Evolutionary conservation across 2,329 filamentous ascomycete genomes (phyloP).

Genomic region (Scytalidium lignicola): DNA sequence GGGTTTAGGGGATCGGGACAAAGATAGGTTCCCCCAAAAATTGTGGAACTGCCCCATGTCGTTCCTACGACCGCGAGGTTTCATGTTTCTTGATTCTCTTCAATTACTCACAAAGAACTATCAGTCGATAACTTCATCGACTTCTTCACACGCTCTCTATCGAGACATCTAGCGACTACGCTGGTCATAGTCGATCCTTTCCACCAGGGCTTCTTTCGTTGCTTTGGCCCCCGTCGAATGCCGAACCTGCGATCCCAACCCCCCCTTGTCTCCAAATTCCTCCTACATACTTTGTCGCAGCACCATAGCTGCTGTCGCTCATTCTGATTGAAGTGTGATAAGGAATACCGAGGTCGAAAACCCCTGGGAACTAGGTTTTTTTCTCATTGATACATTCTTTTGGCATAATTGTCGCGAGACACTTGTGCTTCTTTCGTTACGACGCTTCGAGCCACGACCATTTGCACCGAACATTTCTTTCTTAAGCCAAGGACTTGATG

Average conservation of each 20-base stretch:
- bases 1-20: neutral
- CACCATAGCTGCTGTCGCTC: constrained; percentile 9
- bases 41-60: neutral
- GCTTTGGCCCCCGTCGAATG: neutral
- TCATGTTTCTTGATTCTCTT: neutral
- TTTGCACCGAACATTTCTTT: neutral
- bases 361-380: neutral
- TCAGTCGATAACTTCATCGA: neutral
- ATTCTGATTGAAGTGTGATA: constrained; percentile 4
- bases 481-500: constrained; percentile 7
- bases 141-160: neutral
- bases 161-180: constrained; percentile 12
- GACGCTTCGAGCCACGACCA: no score
- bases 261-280: constrained; percentile 2
- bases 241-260: neutral
- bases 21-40: neutral
- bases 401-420: constrained; percentile 4
- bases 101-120: neutral
- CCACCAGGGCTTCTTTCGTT: neutral
- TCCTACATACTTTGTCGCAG: constrained; percentile 9
- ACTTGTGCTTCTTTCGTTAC: neutral
- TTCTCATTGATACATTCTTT: constrained; percentile 3
- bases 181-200: constrained; percentile 15
- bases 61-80: neutral
- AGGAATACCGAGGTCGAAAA: neutral